Percentiles rank a stretch among this genome's conserved stretches.
These are phyloP conservation scores for Amanita pseudoporphyria DNA, from an alignment of 768 basidiomycete species.

Conservation along the genomic window DNA sequence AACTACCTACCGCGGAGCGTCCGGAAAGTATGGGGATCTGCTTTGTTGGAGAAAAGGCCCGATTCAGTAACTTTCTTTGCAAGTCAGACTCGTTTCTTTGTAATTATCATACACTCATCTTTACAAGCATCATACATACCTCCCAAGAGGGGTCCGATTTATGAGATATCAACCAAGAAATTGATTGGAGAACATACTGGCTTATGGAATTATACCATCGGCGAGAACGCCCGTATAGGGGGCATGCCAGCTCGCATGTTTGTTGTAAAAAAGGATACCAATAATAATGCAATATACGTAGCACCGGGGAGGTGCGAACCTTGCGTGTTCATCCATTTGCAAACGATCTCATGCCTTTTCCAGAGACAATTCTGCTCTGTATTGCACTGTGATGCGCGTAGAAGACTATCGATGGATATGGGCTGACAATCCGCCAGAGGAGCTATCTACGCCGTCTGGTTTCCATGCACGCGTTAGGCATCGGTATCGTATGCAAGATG, in stretches of 20 bases:
- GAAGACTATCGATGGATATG: slow-evolving; percentile 72
- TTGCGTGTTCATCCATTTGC: not conserved
- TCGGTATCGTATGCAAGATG: slow-evolving; percentile 57
- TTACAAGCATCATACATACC: slow-evolving; percentile 65
- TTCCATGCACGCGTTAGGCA: slow-evolving; percentile 46
- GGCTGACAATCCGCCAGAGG: slow-evolving; percentile 43
- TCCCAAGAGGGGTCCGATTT: slow-evolving; percentile 59
- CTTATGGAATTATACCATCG: slow-evolving; percentile 79
- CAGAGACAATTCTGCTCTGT: slow-evolving; percentile 57
- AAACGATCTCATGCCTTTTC: not conserved
- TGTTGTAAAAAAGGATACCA: slow-evolving; percentile 61
- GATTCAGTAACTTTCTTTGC: slow-evolving; percentile 71
- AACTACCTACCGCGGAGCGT: slow-evolving; percentile 63
- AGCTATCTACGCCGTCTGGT: slow-evolving; percentile 33
- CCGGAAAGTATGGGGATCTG: slow-evolving; percentile 92
- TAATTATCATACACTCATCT: not conserved
- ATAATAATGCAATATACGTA: slow-evolving; percentile 59
- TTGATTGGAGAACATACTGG: slow-evolving; percentile 58
- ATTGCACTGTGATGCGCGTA: slow-evolving; percentile 27
- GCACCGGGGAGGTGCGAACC: slow-evolving; percentile 58
- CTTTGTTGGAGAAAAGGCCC: slow-evolving; percentile 77
- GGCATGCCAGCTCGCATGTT: slow-evolving; percentile 59
- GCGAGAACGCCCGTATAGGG: slow-evolving; percentile 61
- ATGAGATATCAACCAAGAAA: slow-evolving; percentile 45
- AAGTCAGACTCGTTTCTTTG: slow-evolving; percentile 11